Percentiles rank a stretch among this genome's conserved stretches.
Evolutionary conservation across 2,329 filamentous ascomycete species (phyloP).

Genomic region (Aspergillus sp.): DNA sequence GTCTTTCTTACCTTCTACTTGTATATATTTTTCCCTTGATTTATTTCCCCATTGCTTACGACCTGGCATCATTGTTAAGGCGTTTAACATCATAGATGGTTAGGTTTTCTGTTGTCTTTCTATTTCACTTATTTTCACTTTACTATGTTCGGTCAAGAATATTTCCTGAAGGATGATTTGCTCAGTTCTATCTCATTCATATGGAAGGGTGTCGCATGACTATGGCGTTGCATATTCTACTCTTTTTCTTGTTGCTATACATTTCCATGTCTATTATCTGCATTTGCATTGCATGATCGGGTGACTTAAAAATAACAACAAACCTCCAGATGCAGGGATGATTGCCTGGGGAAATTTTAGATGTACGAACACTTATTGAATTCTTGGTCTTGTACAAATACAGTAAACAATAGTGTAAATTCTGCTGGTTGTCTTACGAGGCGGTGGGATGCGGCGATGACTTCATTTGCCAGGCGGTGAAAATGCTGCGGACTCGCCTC

Average conservation of each 20-base stretch:
- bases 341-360: too few relatives aligned
- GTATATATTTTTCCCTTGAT: slow-evolving; percentile 7
- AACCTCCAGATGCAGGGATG: neutral
- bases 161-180: neutral
- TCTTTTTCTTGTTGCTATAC: slow-evolving; percentile 1
- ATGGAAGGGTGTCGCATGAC: neutral
- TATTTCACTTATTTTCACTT: neutral
- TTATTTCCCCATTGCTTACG: slow-evolving; percentile 7
- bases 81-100: slow-evolving; percentile 13
- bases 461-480: too few relatives aligned
- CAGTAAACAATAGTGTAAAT: too few relatives aligned
- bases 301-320: neutral
- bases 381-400: too few relatives aligned
- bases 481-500: too few relatives aligned
- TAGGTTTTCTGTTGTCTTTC: slow-evolving; percentile 2
- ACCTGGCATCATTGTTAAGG: slow-evolving; percentile 17
- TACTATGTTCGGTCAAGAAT: neutral
- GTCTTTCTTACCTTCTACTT: slow-evolving; percentile 1
- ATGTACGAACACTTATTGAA: too few relatives aligned
- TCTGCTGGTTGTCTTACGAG: too few relatives aligned
- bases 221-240: slow-evolving; percentile 3
- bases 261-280: slow-evolving; percentile 7
- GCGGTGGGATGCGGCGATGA: too few relatives aligned
- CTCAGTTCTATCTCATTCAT: neutral
- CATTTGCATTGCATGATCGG: slow-evolving; percentile 20